Evolutionary conservation across 164 flowering plant genomes (phyloP).

Genomic region (Sedum album): DNA sequence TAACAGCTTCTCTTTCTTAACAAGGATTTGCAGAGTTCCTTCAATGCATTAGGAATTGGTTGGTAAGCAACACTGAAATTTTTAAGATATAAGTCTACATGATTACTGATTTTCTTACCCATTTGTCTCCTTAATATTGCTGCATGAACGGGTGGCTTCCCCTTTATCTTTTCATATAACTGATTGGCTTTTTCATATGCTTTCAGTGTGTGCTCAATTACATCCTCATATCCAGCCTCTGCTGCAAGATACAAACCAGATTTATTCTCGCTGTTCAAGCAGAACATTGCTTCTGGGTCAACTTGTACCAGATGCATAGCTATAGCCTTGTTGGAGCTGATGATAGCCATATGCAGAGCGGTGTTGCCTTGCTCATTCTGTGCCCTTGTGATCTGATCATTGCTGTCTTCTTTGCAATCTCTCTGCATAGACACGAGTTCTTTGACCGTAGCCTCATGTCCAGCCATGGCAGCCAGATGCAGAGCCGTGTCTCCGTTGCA

Average conservation of each 20-base stretch:
- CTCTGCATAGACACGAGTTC: background rate
- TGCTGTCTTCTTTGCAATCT: background rate
- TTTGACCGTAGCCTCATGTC: background rate
- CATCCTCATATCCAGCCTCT: background rate
- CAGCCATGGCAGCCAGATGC: constrained; percentile 9
- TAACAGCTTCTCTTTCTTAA: background rate
- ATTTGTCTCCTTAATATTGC: constrained; percentile 4
- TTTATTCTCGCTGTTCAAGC: constrained; percentile 11
- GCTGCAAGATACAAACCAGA: constrained; percentile 15
- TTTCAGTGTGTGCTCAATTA: background rate
- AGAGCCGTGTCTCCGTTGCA: constrained; percentile 11
- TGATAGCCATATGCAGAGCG: constrained; percentile 14
- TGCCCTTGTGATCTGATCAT: background rate
- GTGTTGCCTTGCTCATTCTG: constrained; percentile 14
- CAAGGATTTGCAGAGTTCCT: background rate
- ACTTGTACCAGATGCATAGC: background rate
- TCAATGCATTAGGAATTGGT: background rate
- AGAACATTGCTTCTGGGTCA: background rate
- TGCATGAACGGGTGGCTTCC: constrained; percentile 9
- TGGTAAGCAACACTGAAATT: background rate
- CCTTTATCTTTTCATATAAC: background rate
- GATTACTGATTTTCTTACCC: background rate
- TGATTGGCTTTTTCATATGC: background rate
- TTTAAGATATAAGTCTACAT: background rate
- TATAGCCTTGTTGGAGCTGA: background rate